Evolutionary conservation across 2,329 filamentous ascomycete genomes (phyloP).

Genomic region (Penicillium vulpinum): DNA sequence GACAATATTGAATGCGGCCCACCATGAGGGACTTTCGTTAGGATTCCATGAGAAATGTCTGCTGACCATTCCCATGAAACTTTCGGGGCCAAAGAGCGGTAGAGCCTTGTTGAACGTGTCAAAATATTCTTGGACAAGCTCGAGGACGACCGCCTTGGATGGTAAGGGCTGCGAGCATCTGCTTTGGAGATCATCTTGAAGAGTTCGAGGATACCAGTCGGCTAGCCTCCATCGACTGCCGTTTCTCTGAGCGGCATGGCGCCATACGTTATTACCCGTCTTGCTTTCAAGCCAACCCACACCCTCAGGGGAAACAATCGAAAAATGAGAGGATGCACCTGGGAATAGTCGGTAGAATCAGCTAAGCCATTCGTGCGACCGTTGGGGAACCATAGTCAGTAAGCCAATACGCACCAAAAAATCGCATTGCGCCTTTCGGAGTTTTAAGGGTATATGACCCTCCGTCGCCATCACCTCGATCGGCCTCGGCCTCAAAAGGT

Average conservation of each 20-base stretch:
- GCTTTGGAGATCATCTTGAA: constrained; percentile 15
- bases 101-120: constrained; percentile 13
- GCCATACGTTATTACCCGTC: background rate
- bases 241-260: constrained; percentile 2
- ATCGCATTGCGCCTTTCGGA: constrained; percentile 19
- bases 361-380: background rate
- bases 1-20: constrained; percentile 22
- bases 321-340: constrained; percentile 23
- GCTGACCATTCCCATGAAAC: constrained; percentile 11
- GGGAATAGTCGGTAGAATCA: background rate
- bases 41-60: constrained; percentile 23
- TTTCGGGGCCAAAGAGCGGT: constrained; percentile 13
- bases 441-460: constrained; percentile 16
- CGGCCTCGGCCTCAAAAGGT: constrained; percentile 1
- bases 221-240: constrained; percentile 13
- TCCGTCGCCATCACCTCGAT: constrained; percentile 2
- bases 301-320: background rate
- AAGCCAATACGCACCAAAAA: constrained; percentile 15
- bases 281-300: constrained; percentile 2
- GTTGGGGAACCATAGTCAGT: background rate
- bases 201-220: constrained; percentile 16
- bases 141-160: constrained; percentile 5
- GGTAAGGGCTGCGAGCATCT: constrained; percentile 14
- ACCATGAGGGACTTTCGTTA: constrained; percentile 21
- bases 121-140: constrained; percentile 14